These are phyloP conservation scores for Penicillium tannophilum DNA, from an alignment of 495 filamentous ascomycete genomes.

Conservation along the genomic window DNA sequence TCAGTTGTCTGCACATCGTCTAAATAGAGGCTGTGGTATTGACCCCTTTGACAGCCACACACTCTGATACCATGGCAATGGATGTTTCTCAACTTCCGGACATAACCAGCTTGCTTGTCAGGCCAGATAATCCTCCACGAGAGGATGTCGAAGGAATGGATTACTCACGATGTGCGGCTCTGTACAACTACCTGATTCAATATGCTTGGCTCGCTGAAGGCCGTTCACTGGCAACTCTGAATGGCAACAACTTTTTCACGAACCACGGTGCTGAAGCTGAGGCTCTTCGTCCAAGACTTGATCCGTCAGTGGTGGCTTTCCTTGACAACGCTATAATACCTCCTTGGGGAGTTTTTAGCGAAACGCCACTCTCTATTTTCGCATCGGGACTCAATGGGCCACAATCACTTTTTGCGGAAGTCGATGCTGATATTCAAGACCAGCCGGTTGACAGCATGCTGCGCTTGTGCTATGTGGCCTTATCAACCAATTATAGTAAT, in stretches of 20 bases:
- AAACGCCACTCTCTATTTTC: slow-evolving; percentile 12
- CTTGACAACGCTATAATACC: slow-evolving; percentile 15
- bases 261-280: slow-evolving; percentile 11
- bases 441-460: slow-evolving; percentile 19
- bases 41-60: too few relatives aligned
- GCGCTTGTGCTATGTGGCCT: slow-evolving; percentile 11
- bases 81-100: slow-evolving; percentile 23
- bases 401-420: slow-evolving; percentile 11
- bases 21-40: too few relatives aligned
- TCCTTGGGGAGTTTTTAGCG: slow-evolving; percentile 11
- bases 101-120: slow-evolving; percentile 17
- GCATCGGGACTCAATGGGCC: slow-evolving; percentile 10
- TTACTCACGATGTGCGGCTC: slow-evolving; percentile 20
- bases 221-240: slow-evolving; percentile 17
- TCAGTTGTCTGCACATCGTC: too few relatives aligned
- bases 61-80: slow-evolving; percentile 15
- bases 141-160: slow-evolving; percentile 21
- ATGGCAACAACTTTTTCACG: slow-evolving; percentile 21
- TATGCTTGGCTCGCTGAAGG: slow-evolving; percentile 23
- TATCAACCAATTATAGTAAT: slow-evolving; percentile 10
- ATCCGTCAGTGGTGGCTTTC: slow-evolving; percentile 19
- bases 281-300: slow-evolving; percentile 16
- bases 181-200: slow-evolving; percentile 21
- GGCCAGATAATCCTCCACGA: slow-evolving; percentile 23
- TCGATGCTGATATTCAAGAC: slow-evolving; percentile 12